Evolutionary conservation across 2,329 filamentous ascomycete species (phyloP).

Genomic region (Colletotrichum sp.): DNA sequence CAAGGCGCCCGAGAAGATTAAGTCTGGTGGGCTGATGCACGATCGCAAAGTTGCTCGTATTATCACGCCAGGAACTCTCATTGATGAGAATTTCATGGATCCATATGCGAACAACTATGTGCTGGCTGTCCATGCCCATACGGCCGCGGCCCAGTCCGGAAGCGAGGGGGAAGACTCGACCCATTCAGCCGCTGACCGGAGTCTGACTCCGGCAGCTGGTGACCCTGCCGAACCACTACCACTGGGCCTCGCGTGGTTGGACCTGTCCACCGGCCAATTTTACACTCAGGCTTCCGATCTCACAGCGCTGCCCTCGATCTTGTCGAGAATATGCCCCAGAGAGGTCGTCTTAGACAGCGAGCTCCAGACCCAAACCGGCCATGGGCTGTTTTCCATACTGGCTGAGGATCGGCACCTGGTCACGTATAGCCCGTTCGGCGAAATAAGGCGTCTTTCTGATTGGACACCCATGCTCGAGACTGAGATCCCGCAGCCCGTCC

Average conservation of each 20-base stretch:
- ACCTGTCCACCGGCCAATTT: slow-evolving; percentile 94
- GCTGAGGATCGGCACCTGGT: slow-evolving; percentile 78
- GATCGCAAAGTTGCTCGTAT: slow-evolving; percentile 85
- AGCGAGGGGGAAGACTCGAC: background rate
- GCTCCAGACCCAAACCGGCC: slow-evolving; percentile 61
- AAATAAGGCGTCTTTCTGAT: slow-evolving; percentile 57
- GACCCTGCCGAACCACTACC: slow-evolving; percentile 30
- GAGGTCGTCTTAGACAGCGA: slow-evolving; percentile 82
- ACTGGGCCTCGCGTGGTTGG: slow-evolving; percentile 89
- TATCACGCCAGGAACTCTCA: slow-evolving; percentile 92
- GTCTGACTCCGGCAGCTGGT: slow-evolving; percentile 4
- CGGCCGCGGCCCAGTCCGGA: slow-evolving; percentile 32
- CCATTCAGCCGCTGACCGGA: slow-evolving; percentile 4
- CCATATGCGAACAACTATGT: slow-evolving; percentile 93
- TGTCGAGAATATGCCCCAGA: slow-evolving; percentile 82
- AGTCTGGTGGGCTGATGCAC: slow-evolving; percentile 80
- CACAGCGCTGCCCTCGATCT: slow-evolving; percentile 74
- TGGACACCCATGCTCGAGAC: slow-evolving; percentile 83
- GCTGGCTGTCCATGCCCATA: slow-evolving; percentile 77
- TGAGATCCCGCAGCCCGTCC: slow-evolving; percentile 60
- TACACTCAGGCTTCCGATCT: slow-evolving; percentile 80
- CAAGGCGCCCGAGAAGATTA: slow-evolving; percentile 70
- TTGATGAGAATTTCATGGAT: slow-evolving; percentile 98
- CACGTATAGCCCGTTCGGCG: slow-evolving; percentile 66
- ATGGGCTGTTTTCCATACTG: slow-evolving; percentile 70